phyloP scores from a whole-genome alignment of 129 eudicot genomes.

The Deinandra increscens region DNA sequence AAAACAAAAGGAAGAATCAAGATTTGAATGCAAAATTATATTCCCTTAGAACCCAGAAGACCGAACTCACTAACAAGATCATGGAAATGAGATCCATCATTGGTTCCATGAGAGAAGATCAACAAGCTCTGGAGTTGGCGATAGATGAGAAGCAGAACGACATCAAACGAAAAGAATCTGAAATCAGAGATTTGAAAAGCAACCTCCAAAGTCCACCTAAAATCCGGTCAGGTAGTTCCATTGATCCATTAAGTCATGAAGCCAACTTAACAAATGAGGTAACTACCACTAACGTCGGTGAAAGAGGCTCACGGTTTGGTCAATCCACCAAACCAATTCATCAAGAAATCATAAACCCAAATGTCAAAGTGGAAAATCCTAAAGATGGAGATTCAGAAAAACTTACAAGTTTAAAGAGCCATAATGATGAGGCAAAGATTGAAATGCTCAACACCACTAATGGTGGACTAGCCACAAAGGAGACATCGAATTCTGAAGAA shows the following conservation, averaged over 20 bases:
- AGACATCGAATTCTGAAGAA: neutral
- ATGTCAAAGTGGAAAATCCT: slow-evolving; percentile 1
- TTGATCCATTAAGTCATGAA: slow-evolving; percentile 30
- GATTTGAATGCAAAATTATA: slow-evolving; percentile 57
- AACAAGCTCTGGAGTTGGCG: slow-evolving; percentile 43
- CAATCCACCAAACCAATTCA: neutral
- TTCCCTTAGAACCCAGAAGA: slow-evolving; percentile 58
- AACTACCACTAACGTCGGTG: neutral
- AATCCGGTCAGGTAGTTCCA: slow-evolving; percentile 37
- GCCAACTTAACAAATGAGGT: slow-evolving; percentile 19
- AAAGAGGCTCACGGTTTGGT: slow-evolving; percentile 9
- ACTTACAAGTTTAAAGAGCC: slow-evolving; percentile 5
- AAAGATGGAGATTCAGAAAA: slow-evolving; percentile 17
- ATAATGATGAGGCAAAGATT: slow-evolving; percentile 13
- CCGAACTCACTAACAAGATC: slow-evolving; percentile 46
- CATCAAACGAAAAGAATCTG: slow-evolving; percentile 52
- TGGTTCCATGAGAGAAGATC: slow-evolving; percentile 64
- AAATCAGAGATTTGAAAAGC: slow-evolving; percentile 41
- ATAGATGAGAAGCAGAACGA: slow-evolving; percentile 57
- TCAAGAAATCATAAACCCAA: slow-evolving; percentile 16
- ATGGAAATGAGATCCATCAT: slow-evolving; percentile 67
- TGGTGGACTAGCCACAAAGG: neutral
- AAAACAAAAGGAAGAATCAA: slow-evolving; percentile 50
- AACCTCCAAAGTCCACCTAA: slow-evolving; percentile 26
- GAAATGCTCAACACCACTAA: slow-evolving; percentile 5